Evolutionary conservation across 179 eudicot species (phyloP).

Genomic region (Heliamphora pulchella): DNA sequence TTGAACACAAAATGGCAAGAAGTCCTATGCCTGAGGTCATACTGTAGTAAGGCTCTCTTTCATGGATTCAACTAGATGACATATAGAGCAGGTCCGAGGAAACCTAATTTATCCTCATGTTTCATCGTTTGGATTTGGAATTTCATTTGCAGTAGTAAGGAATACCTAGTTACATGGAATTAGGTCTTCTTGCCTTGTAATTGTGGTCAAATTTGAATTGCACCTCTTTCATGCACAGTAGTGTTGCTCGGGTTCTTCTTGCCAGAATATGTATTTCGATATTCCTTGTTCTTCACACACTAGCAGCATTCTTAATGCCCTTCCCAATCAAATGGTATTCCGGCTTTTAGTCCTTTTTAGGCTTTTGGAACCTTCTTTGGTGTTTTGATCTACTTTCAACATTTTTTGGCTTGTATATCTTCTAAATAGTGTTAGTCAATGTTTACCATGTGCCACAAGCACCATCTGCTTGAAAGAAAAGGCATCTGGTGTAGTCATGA

Average conservation of each 20-base stretch:
- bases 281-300: background rate
- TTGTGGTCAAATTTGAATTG: background rate
- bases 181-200: background rate
- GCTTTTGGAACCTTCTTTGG: too few relatives aligned
- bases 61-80: too few relatives aligned
- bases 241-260: background rate
- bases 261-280: background rate
- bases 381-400: too few relatives aligned
- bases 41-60: too few relatives aligned
- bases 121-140: too few relatives aligned
- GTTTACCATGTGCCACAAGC: background rate
- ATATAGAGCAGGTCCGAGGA: too few relatives aligned
- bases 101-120: too few relatives aligned
- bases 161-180: too few relatives aligned
- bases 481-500: background rate
- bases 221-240: too few relatives aligned
- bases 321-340: background rate
- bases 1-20: too few relatives aligned
- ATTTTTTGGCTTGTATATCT: background rate
- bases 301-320: background rate
- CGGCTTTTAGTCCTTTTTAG: background rate
- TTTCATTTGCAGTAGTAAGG: too few relatives aligned
- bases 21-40: too few relatives aligned
- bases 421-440: background rate
- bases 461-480: constrained; percentile 1